These are phyloP conservation scores for Colletotrichum melonis DNA, from an alignment of 2,329 filamentous ascomycete genomes.

Conservation along the genomic window DNA sequence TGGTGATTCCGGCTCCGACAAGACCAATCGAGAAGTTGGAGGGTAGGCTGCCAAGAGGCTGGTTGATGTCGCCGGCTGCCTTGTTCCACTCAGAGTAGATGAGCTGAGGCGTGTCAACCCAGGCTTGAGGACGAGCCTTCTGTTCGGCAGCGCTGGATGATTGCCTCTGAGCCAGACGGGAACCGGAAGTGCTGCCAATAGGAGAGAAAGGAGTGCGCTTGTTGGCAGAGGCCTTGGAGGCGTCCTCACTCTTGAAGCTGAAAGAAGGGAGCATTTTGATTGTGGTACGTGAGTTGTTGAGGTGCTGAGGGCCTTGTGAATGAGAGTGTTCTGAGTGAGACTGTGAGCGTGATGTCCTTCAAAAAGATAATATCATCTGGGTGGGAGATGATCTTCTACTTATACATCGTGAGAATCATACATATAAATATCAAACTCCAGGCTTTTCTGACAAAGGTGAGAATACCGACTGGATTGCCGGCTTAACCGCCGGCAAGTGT, in stretches of 20 bases:
- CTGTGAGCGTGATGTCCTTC: not conserved
- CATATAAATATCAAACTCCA: not conserved
- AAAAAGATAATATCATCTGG: not conserved
- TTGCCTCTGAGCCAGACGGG: not conserved
- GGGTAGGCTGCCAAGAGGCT: not conserved
- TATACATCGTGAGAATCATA: not conserved
- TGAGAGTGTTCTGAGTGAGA: not conserved
- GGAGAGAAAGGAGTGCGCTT: not conserved
- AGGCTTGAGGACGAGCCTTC: conserved; percentile 16
- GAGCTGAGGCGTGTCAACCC: conserved; percentile 17
- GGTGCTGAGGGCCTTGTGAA: not conserved
- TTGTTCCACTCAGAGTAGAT: conserved; percentile 15
- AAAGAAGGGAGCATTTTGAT: not conserved
- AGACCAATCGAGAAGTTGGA: not conserved
- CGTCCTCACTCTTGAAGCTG: not conserved
- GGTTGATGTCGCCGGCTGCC: conserved; percentile 9
- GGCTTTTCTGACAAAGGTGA: not conserved
- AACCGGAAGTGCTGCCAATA: not conserved
- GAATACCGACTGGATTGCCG: not conserved
- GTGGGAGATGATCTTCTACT: not conserved
- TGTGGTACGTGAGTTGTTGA: not conserved
- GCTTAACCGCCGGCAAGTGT: not conserved
- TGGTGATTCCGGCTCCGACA: not conserved
- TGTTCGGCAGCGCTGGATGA: not conserved
- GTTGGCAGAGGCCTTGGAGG: not conserved